Conservation (phyloP, 495 filamentous ascomycete genomes). For the Penicillium simplicissimum region DNA sequence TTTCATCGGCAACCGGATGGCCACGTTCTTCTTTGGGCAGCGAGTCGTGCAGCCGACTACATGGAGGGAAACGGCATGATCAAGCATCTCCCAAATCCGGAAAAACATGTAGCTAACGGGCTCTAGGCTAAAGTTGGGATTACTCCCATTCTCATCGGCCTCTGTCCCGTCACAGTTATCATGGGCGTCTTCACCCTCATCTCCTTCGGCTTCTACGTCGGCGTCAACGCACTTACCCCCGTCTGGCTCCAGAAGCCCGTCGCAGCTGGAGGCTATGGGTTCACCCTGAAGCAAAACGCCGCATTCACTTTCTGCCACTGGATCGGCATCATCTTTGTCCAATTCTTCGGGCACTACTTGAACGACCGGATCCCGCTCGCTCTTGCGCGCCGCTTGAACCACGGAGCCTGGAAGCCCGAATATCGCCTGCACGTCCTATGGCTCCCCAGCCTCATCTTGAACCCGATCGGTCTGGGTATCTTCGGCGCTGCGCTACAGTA, state of each 20-base stretch:
- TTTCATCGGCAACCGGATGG: constrained; percentile 42
- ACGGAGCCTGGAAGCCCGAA: constrained; percentile 52
- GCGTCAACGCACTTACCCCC: constrained; percentile 33
- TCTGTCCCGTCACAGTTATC: constrained; percentile 46
- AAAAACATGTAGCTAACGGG: constrained; percentile 3
- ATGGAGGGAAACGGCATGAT: constrained; percentile 32
- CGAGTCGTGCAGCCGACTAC: constrained; percentile 32
- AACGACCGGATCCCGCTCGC: constrained; percentile 49
- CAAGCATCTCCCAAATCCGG: not conserved
- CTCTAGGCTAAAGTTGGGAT: constrained; percentile 32
- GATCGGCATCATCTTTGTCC: constrained; percentile 46
- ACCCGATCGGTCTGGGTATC: constrained; percentile 50
- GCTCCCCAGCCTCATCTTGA: constrained; percentile 44
- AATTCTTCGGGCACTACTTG: constrained; percentile 43
- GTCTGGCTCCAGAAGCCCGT: constrained; percentile 47
- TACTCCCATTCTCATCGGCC: constrained; percentile 43
- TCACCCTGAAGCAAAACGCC: constrained; percentile 47
- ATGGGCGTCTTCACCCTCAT: constrained; percentile 46
- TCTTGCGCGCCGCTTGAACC: constrained; percentile 31
- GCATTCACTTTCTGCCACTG: constrained; percentile 51
- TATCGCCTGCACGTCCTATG: constrained; percentile 52
- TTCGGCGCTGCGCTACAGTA: constrained; percentile 51
- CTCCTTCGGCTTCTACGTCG: constrained; percentile 48
- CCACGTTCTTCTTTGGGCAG: constrained; percentile 46
- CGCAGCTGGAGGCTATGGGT: constrained; percentile 50